Evolutionary conservation across 768 basidiomycete genomes (phyloP).

Genomic region (Phanerodontia chrysosporium): DNA sequence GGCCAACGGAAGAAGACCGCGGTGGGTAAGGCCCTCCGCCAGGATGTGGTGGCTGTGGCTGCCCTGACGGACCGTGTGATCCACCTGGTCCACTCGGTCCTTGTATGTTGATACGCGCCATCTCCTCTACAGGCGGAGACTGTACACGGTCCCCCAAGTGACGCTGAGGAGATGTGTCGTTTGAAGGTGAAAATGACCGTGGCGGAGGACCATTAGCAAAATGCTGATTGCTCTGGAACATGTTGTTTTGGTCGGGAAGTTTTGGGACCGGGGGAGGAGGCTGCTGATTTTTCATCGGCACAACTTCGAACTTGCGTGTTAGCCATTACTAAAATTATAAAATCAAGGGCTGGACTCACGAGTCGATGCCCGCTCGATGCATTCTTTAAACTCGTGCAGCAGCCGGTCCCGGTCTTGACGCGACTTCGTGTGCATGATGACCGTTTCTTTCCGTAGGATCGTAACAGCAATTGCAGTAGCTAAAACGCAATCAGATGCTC

Average conservation of each 20-base stretch:
- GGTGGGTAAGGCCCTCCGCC: background rate
- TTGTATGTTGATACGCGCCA: constrained; percentile 5
- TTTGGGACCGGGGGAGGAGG: constrained; percentile 67
- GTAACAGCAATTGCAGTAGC: constrained; percentile 71
- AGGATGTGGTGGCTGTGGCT: constrained; percentile 1
- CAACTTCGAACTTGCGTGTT: constrained; percentile 17
- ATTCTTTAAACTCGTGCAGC: constrained; percentile 70
- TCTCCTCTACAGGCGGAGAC: constrained; percentile 5
- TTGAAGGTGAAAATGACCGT: constrained; percentile 16
- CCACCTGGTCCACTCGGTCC: background rate
- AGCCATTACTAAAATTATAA: background rate
- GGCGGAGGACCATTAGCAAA: constrained; percentile 17
- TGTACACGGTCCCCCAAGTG: background rate
- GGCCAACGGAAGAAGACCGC: background rate
- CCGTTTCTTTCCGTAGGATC: constrained; percentile 84
- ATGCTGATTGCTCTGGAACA: background rate
- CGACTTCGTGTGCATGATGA: constrained; percentile 63
- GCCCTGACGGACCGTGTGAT: background rate
- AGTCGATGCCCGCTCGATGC: constrained; percentile 74
- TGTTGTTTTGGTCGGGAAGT: constrained; percentile 24
- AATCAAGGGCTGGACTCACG: constrained; percentile 54
- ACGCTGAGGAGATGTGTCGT: background rate
- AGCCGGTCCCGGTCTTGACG: constrained; percentile 56
- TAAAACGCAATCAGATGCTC: constrained; percentile 25
- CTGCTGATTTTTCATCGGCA: constrained; percentile 42